Percentiles rank a stretch among this genome's conserved stretches.
These are phyloP conservation scores for Orobanche coerulescens DNA, from an alignment of 257 asterid genomes.

Conservation along the genomic window DNA sequence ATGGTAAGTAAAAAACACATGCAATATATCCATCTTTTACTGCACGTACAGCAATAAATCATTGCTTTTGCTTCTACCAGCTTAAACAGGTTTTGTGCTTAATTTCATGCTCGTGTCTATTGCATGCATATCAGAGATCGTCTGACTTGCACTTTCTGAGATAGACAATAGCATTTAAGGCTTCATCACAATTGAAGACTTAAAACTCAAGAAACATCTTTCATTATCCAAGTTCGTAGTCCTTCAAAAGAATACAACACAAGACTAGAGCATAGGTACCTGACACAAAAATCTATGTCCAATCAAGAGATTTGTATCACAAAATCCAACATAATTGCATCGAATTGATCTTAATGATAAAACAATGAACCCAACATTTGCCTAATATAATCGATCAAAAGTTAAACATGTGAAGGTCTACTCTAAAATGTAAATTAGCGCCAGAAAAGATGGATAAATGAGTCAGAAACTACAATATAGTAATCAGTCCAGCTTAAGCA, in stretches of 20 bases:
- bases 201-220: not conserved
- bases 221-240: constrained; percentile 9
- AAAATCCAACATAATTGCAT: constrained; percentile 1
- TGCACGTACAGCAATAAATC: constrained; percentile 3
- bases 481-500: constrained; percentile 20
- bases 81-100: constrained; percentile 2
- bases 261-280: not conserved
- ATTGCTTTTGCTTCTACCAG: constrained; percentile 4
- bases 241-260: not conserved
- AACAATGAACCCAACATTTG: constrained; percentile 4
- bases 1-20: constrained; percentile 2
- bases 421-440: constrained; percentile 10
- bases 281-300: not conserved
- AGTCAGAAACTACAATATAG: constrained; percentile 18
- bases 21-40: constrained; percentile 4
- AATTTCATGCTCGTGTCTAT: constrained; percentile 6
- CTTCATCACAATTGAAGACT: constrained; percentile 1
- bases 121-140: constrained; percentile 12
- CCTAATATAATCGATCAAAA: constrained; percentile 12
- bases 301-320: constrained; percentile 8
- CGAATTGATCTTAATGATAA: constrained; percentile 2
- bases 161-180: not conserved
- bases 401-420: constrained; percentile 16
- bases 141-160: not conserved
- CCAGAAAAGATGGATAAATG: constrained; percentile 7